Base-by-base conservation (phyloP, 345 rosid species). In the Murraya paniculata region DNA sequence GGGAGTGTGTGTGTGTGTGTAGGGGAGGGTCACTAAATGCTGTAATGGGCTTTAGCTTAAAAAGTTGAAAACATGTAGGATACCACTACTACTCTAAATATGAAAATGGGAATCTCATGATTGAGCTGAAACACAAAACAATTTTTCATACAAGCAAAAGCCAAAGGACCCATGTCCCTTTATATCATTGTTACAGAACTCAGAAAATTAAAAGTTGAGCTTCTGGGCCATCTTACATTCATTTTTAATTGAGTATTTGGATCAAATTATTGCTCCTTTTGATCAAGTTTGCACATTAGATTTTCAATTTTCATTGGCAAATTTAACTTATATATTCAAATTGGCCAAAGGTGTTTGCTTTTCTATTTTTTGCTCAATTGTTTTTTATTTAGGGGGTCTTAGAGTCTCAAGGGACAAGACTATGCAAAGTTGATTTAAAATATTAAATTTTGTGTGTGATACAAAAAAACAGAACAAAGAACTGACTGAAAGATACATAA, bases 51-150 rank as follows among this genome's bases (percentile, higher is more conserved):
- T 28, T 60, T 30, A 25, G 14, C 19, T 11, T 7, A 16, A 45
- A 60, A 5, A 19, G 3, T 28, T 16, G 77, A 28, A 38, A 80
- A 73, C 85, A 81, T 81, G 82, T 82, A 83, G 85, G 85, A 64
- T 53, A 72, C 85, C 82, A 77, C 82, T 25, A 65, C 70, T 72
- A 14, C 70, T 28, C 66, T 57, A 67, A 64, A 73, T 66, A 41
- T 65, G 77, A 50, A 80, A 74, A 60, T 62, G 81, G 83, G 84
- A 79, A 82, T 82, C 85, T 82, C 87, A 81, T 84, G 79, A 82
- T 82, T 76, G 79, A 71, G 64, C 73, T 31, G 24, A 72, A 74
- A 80, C 65, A 72, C 74, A 57, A 58, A 57, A 45, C 57, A 67
- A 60, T 53, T 48, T 41, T 19, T 19, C 48, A 39, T 22, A 45